phyloP scores from a whole-genome alignment of 106 monocot genomes.

The Hemerocallis citrina region DNA sequence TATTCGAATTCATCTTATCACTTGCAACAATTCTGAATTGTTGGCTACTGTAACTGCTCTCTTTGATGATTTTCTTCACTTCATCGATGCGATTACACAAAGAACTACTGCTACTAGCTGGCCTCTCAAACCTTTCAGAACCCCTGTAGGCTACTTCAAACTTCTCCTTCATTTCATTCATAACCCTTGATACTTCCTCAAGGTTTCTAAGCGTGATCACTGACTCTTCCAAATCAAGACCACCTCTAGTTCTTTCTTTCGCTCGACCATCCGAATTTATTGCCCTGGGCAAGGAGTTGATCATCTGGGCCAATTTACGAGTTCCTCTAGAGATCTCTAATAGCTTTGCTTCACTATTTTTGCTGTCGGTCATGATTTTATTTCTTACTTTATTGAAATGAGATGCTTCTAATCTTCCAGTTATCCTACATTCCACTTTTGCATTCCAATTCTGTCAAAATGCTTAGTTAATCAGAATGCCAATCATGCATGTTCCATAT shows the following conservation, averaged over 20 bases:
- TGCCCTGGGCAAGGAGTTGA: conserved; percentile 26
- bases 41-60: conserved; percentile 23
- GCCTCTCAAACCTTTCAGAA: conserved; percentile 5
- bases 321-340: conserved; percentile 31
- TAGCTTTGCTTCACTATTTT: conserved; percentile 29
- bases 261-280: conserved; percentile 7
- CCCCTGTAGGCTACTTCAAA: neutral
- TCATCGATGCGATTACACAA: conserved; percentile 20
- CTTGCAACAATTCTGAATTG: neutral
- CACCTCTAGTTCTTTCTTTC: conserved; percentile 20
- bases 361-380: conserved; percentile 7
- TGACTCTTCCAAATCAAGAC: conserved; percentile 64
- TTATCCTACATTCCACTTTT: no score
- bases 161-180: neutral
- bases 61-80: conserved; percentile 41
- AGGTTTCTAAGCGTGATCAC: conserved; percentile 37
- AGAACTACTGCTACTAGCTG: conserved; percentile 9
- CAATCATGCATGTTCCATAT: no score
- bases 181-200: conserved; percentile 17
- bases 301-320: conserved; percentile 28
- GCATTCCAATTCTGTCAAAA: no score
- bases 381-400: no score
- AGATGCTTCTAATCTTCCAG: no score
- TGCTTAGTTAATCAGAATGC: no score
- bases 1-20: conserved; percentile 20